Evolutionary conservation across 768 basidiomycete species (phyloP).

Genomic region (Suillus decipiens): DNA sequence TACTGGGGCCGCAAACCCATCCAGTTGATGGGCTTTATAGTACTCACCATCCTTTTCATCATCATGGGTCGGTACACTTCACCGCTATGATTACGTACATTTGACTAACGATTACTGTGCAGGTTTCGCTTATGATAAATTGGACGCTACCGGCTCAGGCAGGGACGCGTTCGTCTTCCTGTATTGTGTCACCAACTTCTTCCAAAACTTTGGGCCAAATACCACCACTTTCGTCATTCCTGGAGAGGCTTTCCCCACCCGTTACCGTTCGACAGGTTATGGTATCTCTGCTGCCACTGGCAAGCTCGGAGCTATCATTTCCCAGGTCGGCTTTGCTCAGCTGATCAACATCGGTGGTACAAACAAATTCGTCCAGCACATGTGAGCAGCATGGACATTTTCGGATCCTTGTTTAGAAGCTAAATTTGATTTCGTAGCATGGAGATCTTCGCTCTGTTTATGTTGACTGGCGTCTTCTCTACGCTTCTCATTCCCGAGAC

Average conservation of each 20-base stretch:
- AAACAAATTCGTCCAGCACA: conserved; percentile 62
- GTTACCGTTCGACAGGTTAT: conserved; percentile 83
- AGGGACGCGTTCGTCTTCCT: conserved; percentile 74
- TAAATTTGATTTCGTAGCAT: conserved; percentile 42
- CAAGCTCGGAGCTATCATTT: conserved; percentile 81
- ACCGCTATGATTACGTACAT: background rate
- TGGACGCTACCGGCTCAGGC: conserved; percentile 42
- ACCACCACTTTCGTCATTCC: conserved; percentile 80
- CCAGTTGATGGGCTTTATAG: conserved; percentile 74
- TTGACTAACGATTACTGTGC: conserved; percentile 11
- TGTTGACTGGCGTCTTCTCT: conserved; percentile 83
- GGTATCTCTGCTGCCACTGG: conserved; percentile 84
- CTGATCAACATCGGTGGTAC: conserved; percentile 70
- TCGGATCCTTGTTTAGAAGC: conserved; percentile 4
- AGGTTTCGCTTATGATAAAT: conserved; percentile 70
- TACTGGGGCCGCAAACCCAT: conserved; percentile 81
- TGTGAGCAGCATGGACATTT: conserved; percentile 45
- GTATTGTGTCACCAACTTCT: conserved; percentile 87
- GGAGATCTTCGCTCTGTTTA: conserved; percentile 83
- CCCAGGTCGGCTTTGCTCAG: conserved; percentile 75
- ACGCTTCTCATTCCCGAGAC: conserved; percentile 83
- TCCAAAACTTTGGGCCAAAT: conserved; percentile 89
- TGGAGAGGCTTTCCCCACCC: conserved; percentile 85
- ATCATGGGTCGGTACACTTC: conserved; percentile 56
- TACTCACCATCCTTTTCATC: conserved; percentile 67